Evolutionary conservation across 2,329 filamentous ascomycete genomes (phyloP), one percentile per base, ranked within the genome.

Genomic region (Verticillium alfalfae): DNA sequence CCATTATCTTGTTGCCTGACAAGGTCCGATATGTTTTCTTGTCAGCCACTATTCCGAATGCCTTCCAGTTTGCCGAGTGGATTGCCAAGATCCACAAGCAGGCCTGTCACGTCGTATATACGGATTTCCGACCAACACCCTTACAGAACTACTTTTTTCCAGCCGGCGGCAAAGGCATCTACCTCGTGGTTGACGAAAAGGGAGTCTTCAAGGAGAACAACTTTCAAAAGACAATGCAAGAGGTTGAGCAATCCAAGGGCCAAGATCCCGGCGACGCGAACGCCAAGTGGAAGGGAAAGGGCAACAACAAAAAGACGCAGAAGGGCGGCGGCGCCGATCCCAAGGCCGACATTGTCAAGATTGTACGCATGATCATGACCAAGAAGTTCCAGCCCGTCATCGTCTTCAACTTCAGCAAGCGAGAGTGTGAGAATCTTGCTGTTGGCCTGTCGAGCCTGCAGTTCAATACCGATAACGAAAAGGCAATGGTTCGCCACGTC

Each of bases 61-160:
- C 95, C 59, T 97, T 98, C 86, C 95, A 99, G 75, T 99, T 99
- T 70, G 95, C 95, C 68, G 94, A 99, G 75, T 99, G 95, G 95
- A 96, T 99, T 70, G 93, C 91, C 69, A 98, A 98, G 79, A 98
- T 94, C 62, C 96, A 99, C 75, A 90, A 91, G 67, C 96, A 99
- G 72, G 94, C 95, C 7, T 99, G 95, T 68, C 96, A 99, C 81
- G 96, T 99, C 65, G 95, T 99, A 3, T 99, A 99, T 76, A 99
- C 95, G 59, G 94, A 99, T 77, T 99, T 98, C 81, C 87, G 95
- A 72, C 95, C 95, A 22, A 99, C 95, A 0, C 95, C 95, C 1
- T 79, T 99, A 37, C 95, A 99, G 72, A 95, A 98, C 75, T 99
- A 99, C 78, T 96, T 98, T 78, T 98, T 97, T 78, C 95, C 95